Evolutionary conservation across 495 filamentous ascomycete species (phyloP).

Genomic region (Daldinia caldariorum): DNA sequence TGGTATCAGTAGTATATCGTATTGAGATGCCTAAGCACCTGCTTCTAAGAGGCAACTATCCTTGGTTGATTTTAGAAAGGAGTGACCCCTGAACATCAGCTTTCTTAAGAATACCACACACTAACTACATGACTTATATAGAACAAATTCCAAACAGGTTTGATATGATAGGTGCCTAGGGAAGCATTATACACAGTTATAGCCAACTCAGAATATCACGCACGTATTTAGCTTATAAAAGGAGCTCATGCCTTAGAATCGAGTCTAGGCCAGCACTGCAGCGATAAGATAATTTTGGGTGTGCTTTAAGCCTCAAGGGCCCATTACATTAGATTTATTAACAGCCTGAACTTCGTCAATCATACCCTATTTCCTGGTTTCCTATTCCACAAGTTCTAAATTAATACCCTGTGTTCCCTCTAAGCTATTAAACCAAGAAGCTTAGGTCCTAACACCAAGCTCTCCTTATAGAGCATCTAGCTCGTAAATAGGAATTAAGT

Average conservation of each 20-base stretch:
- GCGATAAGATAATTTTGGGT: neutral
- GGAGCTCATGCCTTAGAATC: no score
- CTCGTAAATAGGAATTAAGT: conserved; percentile 1
- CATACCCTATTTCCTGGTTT: neutral
- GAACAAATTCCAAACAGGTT: no score
- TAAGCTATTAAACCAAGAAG: neutral
- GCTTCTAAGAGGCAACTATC: no score
- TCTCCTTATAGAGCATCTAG: neutral
- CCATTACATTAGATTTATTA: neutral
- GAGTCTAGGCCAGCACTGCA: no score
- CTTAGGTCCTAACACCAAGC: neutral
- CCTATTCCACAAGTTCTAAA: neutral
- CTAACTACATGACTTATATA: no score
- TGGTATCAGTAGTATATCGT: no score
- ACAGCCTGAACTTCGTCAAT: neutral
- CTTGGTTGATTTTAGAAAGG: neutral
- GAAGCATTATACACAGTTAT: no score
- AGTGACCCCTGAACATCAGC: neutral
- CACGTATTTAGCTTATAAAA: no score
- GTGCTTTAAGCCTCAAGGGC: neutral
- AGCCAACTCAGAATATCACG: no score
- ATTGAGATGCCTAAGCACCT: no score
- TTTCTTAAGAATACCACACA: no score
- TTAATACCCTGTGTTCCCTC: neutral
- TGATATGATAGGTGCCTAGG: no score